Evolutionary conservation across 2,329 filamentous ascomycete genomes (phyloP).

Genomic region (Sporothrix luriei): DNA sequence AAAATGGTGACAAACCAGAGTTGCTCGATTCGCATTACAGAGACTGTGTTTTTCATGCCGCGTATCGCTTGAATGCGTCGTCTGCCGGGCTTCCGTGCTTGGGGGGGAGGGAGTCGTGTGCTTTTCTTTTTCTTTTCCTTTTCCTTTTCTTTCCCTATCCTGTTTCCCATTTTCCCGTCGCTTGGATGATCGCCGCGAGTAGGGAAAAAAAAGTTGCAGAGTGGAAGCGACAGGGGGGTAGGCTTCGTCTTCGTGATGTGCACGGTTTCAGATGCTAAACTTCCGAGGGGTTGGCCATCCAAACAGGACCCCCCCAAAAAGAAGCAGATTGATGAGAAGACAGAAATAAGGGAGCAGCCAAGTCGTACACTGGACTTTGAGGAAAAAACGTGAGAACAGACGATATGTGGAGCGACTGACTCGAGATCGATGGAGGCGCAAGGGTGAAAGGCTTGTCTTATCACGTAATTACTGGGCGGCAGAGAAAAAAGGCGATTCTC

Average conservation of each 20-base stretch:
- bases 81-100: constrained; percentile 28
- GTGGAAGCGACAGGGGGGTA: neutral
- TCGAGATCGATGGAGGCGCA: neutral
- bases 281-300: neutral
- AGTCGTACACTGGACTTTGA: neutral
- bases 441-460: neutral
- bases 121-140: neutral
- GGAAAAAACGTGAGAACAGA: neutral
- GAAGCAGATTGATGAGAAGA: neutral
- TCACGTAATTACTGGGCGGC: neutral
- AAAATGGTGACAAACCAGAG: neutral
- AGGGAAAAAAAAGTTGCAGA: neutral
- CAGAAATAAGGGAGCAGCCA: no score
- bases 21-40: neutral
- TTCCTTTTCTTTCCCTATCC: no score
- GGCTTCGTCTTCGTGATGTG: neutral
- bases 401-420: neutral
- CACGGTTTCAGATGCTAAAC: constrained; percentile 33
- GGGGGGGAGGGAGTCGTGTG: neutral
- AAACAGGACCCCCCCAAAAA: neutral
- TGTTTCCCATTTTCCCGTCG: neutral
- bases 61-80: neutral
- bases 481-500: no score
- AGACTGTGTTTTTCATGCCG: neutral
- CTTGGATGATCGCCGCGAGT: neutral